Conservation (phyloP, 1,284 basidiomycete species). For the Leucoagaricus sp. region DNA sequence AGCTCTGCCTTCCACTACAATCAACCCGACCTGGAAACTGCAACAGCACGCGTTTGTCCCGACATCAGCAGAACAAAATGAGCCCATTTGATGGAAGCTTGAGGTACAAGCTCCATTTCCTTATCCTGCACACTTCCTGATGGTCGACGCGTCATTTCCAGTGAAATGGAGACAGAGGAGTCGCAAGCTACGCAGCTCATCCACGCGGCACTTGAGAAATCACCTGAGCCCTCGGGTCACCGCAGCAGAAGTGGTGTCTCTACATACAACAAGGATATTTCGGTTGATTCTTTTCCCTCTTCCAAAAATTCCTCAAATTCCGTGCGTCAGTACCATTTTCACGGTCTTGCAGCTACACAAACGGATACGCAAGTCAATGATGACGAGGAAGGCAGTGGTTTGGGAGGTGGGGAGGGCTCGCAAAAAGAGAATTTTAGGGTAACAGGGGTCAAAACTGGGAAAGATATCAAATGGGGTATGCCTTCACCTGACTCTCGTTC, state of each 20-base stretch:
- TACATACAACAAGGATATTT: slow-evolving; percentile 28
- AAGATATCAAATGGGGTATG: slow-evolving; percentile 18
- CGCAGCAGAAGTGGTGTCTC: slow-evolving; percentile 18
- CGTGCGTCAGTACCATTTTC: slow-evolving; percentile 45
- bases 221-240: slow-evolving; percentile 20
- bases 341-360: slow-evolving; percentile 53
- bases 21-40: background rate
- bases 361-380: slow-evolving; percentile 44
- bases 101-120: slow-evolving; percentile 17
- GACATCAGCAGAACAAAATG: slow-evolving; percentile 12
- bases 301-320: slow-evolving; percentile 34
- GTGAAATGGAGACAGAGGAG: slow-evolving; percentile 32
- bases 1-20: too few relatives aligned
- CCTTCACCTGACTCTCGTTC: slow-evolving; percentile 15
- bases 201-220: slow-evolving; percentile 21
- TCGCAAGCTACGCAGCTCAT: slow-evolving; percentile 47
- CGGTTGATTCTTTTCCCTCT: slow-evolving; percentile 34
- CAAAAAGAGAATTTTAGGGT: slow-evolving; percentile 51
- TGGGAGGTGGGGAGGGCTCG: slow-evolving; percentile 34
- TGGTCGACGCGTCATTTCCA: slow-evolving; percentile 16
- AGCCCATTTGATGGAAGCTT: slow-evolving; percentile 20
- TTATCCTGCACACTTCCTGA: background rate
- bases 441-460: slow-evolving; percentile 18
- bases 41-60: background rate
- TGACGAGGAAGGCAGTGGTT: slow-evolving; percentile 25